Conservation (phyloP, 352 stramenopile genomes). For the Globisporangium okanoganense region DNA sequence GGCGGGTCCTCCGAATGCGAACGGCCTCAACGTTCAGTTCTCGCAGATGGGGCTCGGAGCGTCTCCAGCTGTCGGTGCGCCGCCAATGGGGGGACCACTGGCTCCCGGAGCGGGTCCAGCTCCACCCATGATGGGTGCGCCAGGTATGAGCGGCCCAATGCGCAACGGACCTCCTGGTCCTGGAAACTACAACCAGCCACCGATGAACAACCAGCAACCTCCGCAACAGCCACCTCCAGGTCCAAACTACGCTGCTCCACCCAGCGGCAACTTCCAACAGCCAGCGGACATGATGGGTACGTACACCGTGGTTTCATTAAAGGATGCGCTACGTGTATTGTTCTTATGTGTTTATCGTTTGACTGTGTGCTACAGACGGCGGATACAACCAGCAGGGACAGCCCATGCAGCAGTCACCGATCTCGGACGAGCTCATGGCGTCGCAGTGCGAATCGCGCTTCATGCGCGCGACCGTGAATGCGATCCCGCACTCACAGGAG, state of each 20-base stretch:
- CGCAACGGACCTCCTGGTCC: conserved; percentile 15
- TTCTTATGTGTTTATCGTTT: neutral
- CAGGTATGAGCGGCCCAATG: conserved; percentile 4
- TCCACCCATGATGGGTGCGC: conserved; percentile 19
- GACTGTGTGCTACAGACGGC: conserved; percentile 28
- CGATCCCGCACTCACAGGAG: conserved; percentile 78
- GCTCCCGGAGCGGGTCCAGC: conserved; percentile 14
- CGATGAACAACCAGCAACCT: conserved; percentile 27
- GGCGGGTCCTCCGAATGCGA: conserved; percentile 15
- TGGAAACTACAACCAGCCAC: conserved; percentile 6
- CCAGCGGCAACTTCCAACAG: conserved; percentile 84
- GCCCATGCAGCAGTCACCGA: conserved; percentile 42
- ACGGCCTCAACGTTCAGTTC: conserved; percentile 57
- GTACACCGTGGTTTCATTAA: conserved; percentile 10
- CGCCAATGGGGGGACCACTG: conserved; percentile 34
- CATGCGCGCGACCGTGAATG: conserved; percentile 78
- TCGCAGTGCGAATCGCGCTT: conserved; percentile 74
- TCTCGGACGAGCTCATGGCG: conserved; percentile 69
- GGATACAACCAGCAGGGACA: conserved; percentile 48
- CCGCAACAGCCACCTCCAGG: conserved; percentile 21
- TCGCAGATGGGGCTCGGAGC: conserved; percentile 62
- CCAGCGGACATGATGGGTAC: conserved; percentile 71
- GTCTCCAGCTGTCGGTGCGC: conserved; percentile 16
- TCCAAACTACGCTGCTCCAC: conserved; percentile 27
- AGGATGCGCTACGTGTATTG: neutral